Evolutionary conservation across 2,329 filamentous ascomycete genomes (phyloP), one percentile per base, ranked within the genome.

Genomic region (Scedosporium minutisporum): DNA sequence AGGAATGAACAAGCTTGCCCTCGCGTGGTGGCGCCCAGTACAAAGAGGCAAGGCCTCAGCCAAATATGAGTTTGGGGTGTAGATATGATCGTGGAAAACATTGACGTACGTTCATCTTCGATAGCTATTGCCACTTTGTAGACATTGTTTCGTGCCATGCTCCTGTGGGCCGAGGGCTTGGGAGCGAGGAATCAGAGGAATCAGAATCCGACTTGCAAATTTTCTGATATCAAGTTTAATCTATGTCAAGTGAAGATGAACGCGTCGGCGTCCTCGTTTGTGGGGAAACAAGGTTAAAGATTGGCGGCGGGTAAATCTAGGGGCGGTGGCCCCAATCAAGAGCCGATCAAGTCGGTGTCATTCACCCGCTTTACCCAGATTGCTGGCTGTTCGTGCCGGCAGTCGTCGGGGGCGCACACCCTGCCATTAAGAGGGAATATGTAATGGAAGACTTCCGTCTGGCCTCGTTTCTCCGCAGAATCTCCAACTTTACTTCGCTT

Each of bases 241-340:
- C 46, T 55, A 44, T 51, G 60, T 61, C 59, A 61, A 55, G 59
- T 61, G 53, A 55, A 41, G 59, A 27, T 57, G 29, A 61, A 61
- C 60, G 48, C 60, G 60, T 61, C 42, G 18, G 10, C 48, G 12
- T 14, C 25, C 48, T 61, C 48, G 29, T 25, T 38, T 42, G 48
- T 51, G 60, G 29, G 29, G 48, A 57, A 57, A 25, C 48, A 25
- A 59, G 18, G 27, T 27, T 38, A 33, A 14, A 48, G 46, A 61
- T 61, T 61, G 60, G 60, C 46, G 44, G 44, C 59, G 60, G 60
- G 33, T 61, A 61, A 61, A 61, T 59, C 38, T 59, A 38, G 57
- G 18, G 57, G 27, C 12, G n/a, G n/a, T 33, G 44, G 44, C 44
- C 44, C 16, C 23, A 18, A 55, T 55, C 51, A 55, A 27, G 51